Conservation (phyloP, 768 basidiomycete genomes). For the Macrolepiota fuliginosa region DNA sequence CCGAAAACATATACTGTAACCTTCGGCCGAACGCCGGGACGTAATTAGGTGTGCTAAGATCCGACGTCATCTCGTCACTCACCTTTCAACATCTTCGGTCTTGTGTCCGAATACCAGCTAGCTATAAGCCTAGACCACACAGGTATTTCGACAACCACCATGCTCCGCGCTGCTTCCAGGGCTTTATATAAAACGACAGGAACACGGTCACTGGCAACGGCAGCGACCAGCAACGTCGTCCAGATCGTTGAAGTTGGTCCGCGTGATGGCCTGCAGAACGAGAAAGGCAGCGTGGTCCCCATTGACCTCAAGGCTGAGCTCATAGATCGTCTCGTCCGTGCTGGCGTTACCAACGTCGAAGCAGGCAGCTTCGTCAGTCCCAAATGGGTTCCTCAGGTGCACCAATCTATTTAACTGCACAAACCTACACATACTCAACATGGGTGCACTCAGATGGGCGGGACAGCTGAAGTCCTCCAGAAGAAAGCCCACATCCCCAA, state of each 20-base stretch:
- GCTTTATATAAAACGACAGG: background rate
- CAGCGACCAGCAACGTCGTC: constrained; percentile 34
- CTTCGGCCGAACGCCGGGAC: background rate
- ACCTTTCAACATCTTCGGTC: background rate
- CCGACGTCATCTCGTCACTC: background rate
- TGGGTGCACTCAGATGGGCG: constrained; percentile 66
- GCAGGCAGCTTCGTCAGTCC: constrained; percentile 90
- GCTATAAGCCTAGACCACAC: background rate
- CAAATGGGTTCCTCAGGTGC: constrained; percentile 90
- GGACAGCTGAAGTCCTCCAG: constrained; percentile 72
- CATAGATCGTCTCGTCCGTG: constrained; percentile 66
- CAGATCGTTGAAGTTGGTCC: constrained; percentile 90
- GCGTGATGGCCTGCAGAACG: constrained; percentile 90
- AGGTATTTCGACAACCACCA: background rate
- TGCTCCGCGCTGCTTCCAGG: constrained; percentile 4
- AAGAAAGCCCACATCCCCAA: constrained; percentile 41
- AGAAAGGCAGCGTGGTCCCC: constrained; percentile 62
- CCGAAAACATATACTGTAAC: background rate
- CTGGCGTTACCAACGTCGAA: constrained; percentile 73
- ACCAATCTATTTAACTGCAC: constrained; percentile 14
- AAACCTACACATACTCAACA: background rate
- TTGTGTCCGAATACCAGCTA: constrained; percentile 1
- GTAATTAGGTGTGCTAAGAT: background rate
- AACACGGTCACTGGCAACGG: constrained; percentile 11
- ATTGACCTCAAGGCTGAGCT: constrained; percentile 77